These are phyloP conservation scores for Microdochium paspali DNA, from an alignment of 2,329 filamentous ascomycete genomes.

Conservation along the genomic window DNA sequence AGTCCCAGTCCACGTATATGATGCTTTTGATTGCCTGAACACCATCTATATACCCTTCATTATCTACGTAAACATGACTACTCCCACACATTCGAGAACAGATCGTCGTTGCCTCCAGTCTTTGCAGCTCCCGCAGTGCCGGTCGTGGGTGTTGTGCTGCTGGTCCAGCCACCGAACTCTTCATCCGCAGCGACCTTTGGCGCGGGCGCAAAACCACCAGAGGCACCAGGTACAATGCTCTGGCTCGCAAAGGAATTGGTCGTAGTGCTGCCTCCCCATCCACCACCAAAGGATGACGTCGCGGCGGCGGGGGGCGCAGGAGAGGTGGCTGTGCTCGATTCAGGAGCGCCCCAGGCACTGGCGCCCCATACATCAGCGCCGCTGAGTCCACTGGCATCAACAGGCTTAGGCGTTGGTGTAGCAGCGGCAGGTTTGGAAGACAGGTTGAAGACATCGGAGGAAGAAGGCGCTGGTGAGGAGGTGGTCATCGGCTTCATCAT, in stretches of 20 bases:
- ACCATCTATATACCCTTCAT: background rate
- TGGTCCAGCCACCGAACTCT: slow-evolving; percentile 93
- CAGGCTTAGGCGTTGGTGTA: slow-evolving; percentile 23
- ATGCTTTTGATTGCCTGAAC: background rate
- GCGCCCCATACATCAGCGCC: slow-evolving; percentile 70
- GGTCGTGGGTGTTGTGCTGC: slow-evolving; percentile 42
- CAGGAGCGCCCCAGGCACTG: slow-evolving; percentile 42
- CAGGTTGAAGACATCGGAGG: slow-evolving; percentile 74
- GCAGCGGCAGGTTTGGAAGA: slow-evolving; percentile 43
- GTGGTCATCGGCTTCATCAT: slow-evolving; percentile 28
- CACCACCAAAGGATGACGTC: slow-evolving; percentile 58
- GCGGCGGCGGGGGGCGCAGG: slow-evolving; percentile 31
- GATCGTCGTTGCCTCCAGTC: slow-evolving; percentile 63
- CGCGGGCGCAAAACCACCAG: slow-evolving; percentile 53
- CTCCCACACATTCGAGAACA: slow-evolving; percentile 96
- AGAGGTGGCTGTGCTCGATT: too few relatives aligned
- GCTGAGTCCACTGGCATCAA: slow-evolving; percentile 28
- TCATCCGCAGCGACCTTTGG: slow-evolving; percentile 79
- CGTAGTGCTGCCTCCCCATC: slow-evolving; percentile 37
- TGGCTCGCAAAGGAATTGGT: slow-evolving; percentile 43
- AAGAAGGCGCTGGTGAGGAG: slow-evolving; percentile 28
- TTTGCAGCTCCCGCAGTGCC: slow-evolving; percentile 35
- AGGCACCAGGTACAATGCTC: slow-evolving; percentile 51
- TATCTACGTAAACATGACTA: slow-evolving; percentile 25
- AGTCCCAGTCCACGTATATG: background rate